Conservation (phyloP, 2,329 filamentous ascomycete genomes). For the Trichoderma atrobrunneum region DNA sequence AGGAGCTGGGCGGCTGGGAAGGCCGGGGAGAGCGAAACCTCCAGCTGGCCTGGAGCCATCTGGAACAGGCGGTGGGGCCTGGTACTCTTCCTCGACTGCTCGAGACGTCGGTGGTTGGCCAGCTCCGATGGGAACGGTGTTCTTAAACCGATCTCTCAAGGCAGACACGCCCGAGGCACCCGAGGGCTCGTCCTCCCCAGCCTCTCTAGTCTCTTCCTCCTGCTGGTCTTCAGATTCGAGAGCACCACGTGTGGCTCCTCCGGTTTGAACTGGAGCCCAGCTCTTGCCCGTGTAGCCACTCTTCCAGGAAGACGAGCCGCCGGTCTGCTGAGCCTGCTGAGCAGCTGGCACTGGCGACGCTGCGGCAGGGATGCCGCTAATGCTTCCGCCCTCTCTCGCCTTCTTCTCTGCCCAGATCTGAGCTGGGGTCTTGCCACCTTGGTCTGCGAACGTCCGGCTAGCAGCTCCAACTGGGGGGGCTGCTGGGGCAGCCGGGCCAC, state of each 20-base stretch:
- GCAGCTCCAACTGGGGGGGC: slow-evolving; percentile 68
- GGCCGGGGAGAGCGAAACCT: slow-evolving; percentile 74
- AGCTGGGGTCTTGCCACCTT: slow-evolving; percentile 93
- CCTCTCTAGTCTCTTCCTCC: slow-evolving; percentile 51
- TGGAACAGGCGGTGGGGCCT: slow-evolving; percentile 52
- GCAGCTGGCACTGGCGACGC: slow-evolving; percentile 53
- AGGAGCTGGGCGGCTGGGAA: slow-evolving; percentile 60
- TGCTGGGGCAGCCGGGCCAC: slow-evolving; percentile 56
- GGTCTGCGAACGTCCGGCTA: slow-evolving; percentile 89
- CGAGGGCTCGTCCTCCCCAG: slow-evolving; percentile 50
- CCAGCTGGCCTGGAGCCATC: slow-evolving; percentile 67
- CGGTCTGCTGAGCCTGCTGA: slow-evolving; percentile 68
- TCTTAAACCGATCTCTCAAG: slow-evolving; percentile 79
- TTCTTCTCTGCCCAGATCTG: slow-evolving; percentile 98
- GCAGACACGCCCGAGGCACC: slow-evolving; percentile 66
- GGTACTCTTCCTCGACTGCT: slow-evolving; percentile 41
- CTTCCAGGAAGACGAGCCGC: slow-evolving; percentile 81
- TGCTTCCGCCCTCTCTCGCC: slow-evolving; percentile 63
- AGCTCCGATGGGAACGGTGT: slow-evolving; percentile 66
- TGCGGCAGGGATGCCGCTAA: slow-evolving; percentile 43
- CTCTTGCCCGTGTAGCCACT: slow-evolving; percentile 87
- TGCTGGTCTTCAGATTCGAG: slow-evolving; percentile 52
- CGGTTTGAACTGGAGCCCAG: slow-evolving; percentile 79
- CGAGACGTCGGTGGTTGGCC: slow-evolving; percentile 39
- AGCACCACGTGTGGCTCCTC: slow-evolving; percentile 56